Evolutionary conservation across 2,329 filamentous ascomycete genomes (phyloP), one percentile per base, ranked within the genome.

Genomic region (Phialocephala subalpina): DNA sequence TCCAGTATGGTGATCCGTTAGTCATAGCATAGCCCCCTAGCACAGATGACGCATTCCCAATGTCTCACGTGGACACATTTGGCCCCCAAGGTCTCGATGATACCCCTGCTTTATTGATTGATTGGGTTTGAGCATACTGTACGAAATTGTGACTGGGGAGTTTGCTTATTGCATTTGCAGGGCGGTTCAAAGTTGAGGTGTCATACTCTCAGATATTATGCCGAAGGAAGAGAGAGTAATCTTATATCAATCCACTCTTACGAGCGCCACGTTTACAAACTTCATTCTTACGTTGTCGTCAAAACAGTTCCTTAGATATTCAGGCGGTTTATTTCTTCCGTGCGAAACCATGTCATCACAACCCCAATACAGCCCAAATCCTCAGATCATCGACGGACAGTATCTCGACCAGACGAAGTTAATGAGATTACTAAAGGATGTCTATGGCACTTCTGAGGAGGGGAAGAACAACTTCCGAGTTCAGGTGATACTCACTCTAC

Each of bases 381-480:
- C 69, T 25, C 70, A 72, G 38, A 49, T 71, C 7, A 72, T 72
- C n/a, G 69, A 72, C 6, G 70, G 69, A 1, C 62, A 70, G 22
- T 71, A 66, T 29, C 12, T 72, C 3, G 69, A 72, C 53, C 70
- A 70, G 36, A 27, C 47, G n/a, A 71, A 67, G 52, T 55, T 72
- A 2, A 65, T 72, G 18, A 35, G 22, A 9, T 60, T 72, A 4
- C 60, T 72, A 1, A 63, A 67, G 29, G 42, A 65, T 25, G 64
- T 70, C 7, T 72, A 72, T 42, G 70, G 70, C 9, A 68, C 52
- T 14, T 65, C 63, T 14, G 36, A 62, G 8, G 69, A 68, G 20
- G 70, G 70, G 1, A 65, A 69, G 35, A 71, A 71, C 38, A 71
- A 70, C 25, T 72, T 72, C 42, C 60, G 65, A 5, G 69, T 72